phyloP scores from a whole-genome alignment of 495 filamentous ascomycete genomes.

The Neurospora sublineolata region DNA sequence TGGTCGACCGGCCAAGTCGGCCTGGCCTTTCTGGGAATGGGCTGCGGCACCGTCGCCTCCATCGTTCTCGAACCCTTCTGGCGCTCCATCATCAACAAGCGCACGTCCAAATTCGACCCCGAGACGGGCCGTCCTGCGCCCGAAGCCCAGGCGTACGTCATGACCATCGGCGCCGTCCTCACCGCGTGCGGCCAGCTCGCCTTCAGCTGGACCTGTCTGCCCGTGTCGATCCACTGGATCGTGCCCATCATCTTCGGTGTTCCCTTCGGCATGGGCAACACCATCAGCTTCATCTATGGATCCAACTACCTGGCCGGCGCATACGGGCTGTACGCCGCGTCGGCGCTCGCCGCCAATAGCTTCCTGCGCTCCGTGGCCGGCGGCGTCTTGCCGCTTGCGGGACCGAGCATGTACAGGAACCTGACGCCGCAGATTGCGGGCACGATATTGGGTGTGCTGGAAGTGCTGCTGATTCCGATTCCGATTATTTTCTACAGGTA shows the following conservation, averaged over 20 bases:
- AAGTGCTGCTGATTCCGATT: constrained; percentile 62
- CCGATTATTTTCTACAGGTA: constrained; percentile 70
- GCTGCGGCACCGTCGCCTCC: constrained; percentile 56
- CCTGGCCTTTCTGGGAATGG: constrained; percentile 74
- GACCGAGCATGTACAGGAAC: constrained; percentile 52
- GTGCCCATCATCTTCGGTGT: constrained; percentile 64
- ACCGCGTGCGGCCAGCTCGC: constrained; percentile 62
- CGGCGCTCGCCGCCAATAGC: constrained; percentile 65
- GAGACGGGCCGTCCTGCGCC: constrained; percentile 54
- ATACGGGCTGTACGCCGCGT: constrained; percentile 71
- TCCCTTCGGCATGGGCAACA: constrained; percentile 70
- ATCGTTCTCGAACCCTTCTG: constrained; percentile 60
- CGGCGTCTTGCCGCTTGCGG: constrained; percentile 62
- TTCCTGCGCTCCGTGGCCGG: constrained; percentile 58
- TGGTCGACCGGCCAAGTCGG: constrained; percentile 64
- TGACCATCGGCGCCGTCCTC: constrained; percentile 57
- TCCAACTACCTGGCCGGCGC: constrained; percentile 65
- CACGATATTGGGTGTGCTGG: constrained; percentile 58
- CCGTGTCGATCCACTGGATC: constrained; percentile 61
- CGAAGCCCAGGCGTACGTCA: constrained; percentile 62
- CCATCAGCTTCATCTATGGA: constrained; percentile 67
- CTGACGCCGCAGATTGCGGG: constrained; percentile 70
- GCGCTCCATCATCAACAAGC: constrained; percentile 56
- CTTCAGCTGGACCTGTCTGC: constrained; percentile 74
- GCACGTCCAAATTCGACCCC: constrained; percentile 49